A percentile compares a stretch with the other conserved stretches of the same genome.
phyloP scores from a whole-genome alignment of 2,329 filamentous ascomycete genomes.

The Beauveria rudraprayagi region DNA sequence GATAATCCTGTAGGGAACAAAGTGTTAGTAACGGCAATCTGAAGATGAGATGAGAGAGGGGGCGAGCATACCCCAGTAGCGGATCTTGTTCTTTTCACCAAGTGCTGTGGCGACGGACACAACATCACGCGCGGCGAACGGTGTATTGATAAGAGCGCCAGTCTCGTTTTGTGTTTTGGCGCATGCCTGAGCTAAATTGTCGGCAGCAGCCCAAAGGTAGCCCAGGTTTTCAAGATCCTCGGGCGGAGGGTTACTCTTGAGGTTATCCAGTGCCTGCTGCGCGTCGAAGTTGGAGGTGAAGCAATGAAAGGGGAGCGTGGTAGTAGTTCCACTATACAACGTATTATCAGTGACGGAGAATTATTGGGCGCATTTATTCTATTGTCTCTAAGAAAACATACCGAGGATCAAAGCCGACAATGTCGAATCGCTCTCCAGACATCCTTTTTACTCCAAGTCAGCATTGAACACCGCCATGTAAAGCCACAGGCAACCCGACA shows the following conservation, averaged over 20 bases:
- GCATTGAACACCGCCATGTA: neutral
- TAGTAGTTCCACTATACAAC: slow-evolving; percentile 14
- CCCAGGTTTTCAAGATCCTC: slow-evolving; percentile 13
- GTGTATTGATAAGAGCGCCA: slow-evolving; percentile 22
- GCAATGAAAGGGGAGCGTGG: slow-evolving; percentile 17
- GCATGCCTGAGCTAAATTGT: slow-evolving; percentile 18
- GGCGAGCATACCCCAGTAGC: slow-evolving; percentile 23
- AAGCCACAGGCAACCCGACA: neutral
- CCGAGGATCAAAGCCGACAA: slow-evolving; percentile 23
- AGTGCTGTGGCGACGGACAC: slow-evolving; percentile 28
- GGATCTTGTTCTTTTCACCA: slow-evolving; percentile 21
- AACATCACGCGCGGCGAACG: slow-evolving; percentile 28
- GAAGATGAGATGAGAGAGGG: too few species aligned
- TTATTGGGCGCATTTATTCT: too few species aligned
- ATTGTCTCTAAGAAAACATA: slow-evolving; percentile 6
- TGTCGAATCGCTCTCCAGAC: slow-evolving; percentile 20
- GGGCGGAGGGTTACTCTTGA: neutral
- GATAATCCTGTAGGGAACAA: slow-evolving; percentile 18
- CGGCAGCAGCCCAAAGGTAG: slow-evolving; percentile 14
- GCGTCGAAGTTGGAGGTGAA: slow-evolving; percentile 9
- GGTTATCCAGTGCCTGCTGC: neutral
- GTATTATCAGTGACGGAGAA: neutral
- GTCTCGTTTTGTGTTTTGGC: slow-evolving; percentile 14
- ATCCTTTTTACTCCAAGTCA: slow-evolving; percentile 13
- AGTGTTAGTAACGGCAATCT: neutral